Evolutionary conservation across 768 basidiomycete species (phyloP).

Genomic region (Mycena metata): DNA sequence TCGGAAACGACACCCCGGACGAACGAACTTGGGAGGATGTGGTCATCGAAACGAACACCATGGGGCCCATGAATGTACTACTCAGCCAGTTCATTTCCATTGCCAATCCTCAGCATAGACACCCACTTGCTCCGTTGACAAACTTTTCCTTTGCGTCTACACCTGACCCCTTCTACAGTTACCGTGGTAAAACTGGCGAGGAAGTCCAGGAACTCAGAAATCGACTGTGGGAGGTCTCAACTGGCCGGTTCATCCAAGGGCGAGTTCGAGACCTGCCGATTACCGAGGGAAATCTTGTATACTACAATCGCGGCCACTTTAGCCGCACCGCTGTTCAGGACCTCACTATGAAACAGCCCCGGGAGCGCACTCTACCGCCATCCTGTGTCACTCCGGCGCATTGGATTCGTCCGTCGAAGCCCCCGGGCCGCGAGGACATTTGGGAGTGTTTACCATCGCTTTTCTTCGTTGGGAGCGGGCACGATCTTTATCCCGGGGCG

Average conservation of each 20-base stretch:
- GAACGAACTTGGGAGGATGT: constrained; percentile 22
- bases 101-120: constrained; percentile 16
- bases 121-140: constrained; percentile 19
- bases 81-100: constrained; percentile 7
- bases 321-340: background rate
- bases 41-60: background rate
- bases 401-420: constrained; percentile 21
- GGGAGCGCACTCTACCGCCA: constrained; percentile 23
- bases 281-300: constrained; percentile 5
- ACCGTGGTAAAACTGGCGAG: constrained; percentile 1
- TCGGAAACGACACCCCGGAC: background rate
- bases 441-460: constrained; percentile 25
- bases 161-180: constrained; percentile 11
- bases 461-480: constrained; percentile 23
- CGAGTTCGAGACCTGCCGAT: constrained; percentile 19
- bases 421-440: constrained; percentile 22
- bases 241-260: constrained; percentile 20
- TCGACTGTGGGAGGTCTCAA: constrained; percentile 13
- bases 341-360: constrained; percentile 16
- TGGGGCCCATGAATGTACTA: constrained; percentile 12
- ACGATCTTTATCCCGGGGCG: constrained; percentile 25
- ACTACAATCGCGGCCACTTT: constrained; percentile 19
- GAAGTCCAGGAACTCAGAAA: background rate
- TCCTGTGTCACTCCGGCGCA: constrained; percentile 23
- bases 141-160: constrained; percentile 14